Evolutionary conservation across 768 basidiomycete genomes (phyloP).

Genomic region (Neoboletus magnificus): DNA sequence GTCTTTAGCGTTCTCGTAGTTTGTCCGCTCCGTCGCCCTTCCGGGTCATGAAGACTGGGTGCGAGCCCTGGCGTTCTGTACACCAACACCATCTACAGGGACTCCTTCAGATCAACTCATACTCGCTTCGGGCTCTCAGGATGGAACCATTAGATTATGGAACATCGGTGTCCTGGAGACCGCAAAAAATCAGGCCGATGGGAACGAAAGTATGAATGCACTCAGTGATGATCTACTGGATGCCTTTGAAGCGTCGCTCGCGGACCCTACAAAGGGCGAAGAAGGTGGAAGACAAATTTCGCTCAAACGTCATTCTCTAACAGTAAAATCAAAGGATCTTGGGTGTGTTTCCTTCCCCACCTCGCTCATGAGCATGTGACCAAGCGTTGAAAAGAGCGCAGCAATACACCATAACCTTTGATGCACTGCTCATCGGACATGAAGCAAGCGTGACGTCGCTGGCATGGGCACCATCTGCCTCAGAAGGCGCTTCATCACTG

Average conservation of each 20-base stretch:
- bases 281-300: constrained; percentile 86
- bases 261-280: constrained; percentile 64
- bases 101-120: constrained; percentile 44
- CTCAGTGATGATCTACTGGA: constrained; percentile 78
- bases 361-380: constrained; percentile 25
- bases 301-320: constrained; percentile 78
- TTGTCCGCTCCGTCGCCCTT: constrained; percentile 55
- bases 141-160: constrained; percentile 92
- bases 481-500: constrained; percentile 26
- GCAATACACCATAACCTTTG: constrained; percentile 82
- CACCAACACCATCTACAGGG: constrained; percentile 24
- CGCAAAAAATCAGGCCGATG: constrained; percentile 9
- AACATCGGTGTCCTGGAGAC: constrained; percentile 55
- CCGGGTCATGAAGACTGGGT: constrained; percentile 97
- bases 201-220: constrained; percentile 22
- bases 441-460: constrained; percentile 89
- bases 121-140: constrained; percentile 93
- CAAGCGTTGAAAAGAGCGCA: constrained; percentile 30
- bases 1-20: constrained; percentile 36
- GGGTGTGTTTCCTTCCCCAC: constrained; percentile 14
- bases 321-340: constrained; percentile 46
- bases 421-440: constrained; percentile 94
- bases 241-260: constrained; percentile 81
- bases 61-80: constrained; percentile 68
- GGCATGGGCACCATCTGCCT: constrained; percentile 63